Percentiles rank a stretch among this genome's conserved stretches.
These are phyloP conservation scores for Phytophthora sp. DNA, from an alignment of 352 stramenopile species.

Conservation along the genomic window DNA sequence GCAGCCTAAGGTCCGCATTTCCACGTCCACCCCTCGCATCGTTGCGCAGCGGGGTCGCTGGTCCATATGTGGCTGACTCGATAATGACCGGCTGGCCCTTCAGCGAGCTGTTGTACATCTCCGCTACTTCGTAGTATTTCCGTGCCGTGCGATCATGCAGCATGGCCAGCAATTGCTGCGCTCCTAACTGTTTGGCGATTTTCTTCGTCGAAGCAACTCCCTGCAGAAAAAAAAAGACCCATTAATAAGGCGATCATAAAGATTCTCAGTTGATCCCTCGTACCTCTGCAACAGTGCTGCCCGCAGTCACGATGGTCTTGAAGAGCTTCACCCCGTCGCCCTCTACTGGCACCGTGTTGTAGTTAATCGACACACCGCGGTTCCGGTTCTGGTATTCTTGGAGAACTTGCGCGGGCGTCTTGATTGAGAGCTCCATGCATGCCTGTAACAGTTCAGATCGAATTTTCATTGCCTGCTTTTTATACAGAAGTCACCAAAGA, in stretches of 20 bases:
- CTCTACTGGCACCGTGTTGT: constrained; percentile 71
- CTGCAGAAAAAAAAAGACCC: constrained; percentile 28
- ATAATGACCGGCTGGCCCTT: constrained; percentile 38
- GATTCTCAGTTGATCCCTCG: not conserved
- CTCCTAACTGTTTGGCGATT: constrained; percentile 79
- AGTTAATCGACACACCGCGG: constrained; percentile 80
- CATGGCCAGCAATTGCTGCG: constrained; percentile 71
- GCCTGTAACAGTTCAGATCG: constrained; percentile 33
- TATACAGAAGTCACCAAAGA: constrained; percentile 3
- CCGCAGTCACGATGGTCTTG: constrained; percentile 82
- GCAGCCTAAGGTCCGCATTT: constrained; percentile 31
- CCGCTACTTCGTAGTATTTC: constrained; percentile 69
- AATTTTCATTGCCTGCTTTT: not conserved
- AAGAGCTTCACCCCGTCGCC: constrained; percentile 68
- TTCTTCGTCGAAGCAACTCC: constrained; percentile 81
- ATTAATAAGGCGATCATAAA: constrained; percentile 15
- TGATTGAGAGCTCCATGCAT: constrained; percentile 80
- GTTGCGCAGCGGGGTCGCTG: constrained; percentile 13
- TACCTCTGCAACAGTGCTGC: constrained; percentile 74
- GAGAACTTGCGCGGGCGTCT: constrained; percentile 86
- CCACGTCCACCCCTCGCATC: constrained; percentile 15
- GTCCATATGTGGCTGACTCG: constrained; percentile 27
- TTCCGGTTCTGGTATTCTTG: constrained; percentile 88
- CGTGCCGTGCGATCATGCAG: constrained; percentile 59
- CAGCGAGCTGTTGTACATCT: constrained; percentile 68